Evolutionary conservation across 306 rosid genomes (phyloP), one percentile per base, ranked within the genome.

Genomic region (Fragaria iinumae): DNA sequence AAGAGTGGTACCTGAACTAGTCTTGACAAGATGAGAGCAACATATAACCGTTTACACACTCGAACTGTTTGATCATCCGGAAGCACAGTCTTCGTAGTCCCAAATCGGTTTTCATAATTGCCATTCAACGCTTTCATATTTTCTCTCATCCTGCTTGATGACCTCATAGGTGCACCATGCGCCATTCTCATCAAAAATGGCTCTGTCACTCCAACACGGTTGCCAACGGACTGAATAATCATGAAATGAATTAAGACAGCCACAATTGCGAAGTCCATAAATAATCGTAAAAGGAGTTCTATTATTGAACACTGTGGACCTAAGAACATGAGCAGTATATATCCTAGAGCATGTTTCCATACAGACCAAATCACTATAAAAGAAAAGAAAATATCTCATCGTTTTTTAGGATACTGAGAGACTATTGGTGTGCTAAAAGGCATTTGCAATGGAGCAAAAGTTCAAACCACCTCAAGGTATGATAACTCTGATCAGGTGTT

Each of bases 151-250:
- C 80, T 84, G 80, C 84, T 88, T 76, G 88, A 84, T 77, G 81
- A 38, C 43, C 84, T 85, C 69, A 90, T 49, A 23, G 98, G 97
- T 80, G 90, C 97, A 3, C 98, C 98, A 83, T 95, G 98, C 68
- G 98, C 96, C 97, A 87, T 92, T 77, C 82, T 92, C 98, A 95
- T 95, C 84, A 95, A 77, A 84, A 89, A 90, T 55, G 97, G 97
- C 83, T 95, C 98, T 56, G 89, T 84, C 47, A 92, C 97, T 69
- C 98, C 98, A 80, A 95, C 92, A 70, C 96, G 92, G 86, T 88
- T 81, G 74, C 97, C 98, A 75, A 95, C 98, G 47, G 96, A 89
- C 98, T 95, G 89, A 83, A 87, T 34, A 71, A 75, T 77, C 47
- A 77, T 34, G 70, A 84, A 63, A 63, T 72, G 57, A 36, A 59